Base-by-base conservation (phyloP, 176 grass and related monocot genomes). In the Eremochloa ophiuroides region DNA sequence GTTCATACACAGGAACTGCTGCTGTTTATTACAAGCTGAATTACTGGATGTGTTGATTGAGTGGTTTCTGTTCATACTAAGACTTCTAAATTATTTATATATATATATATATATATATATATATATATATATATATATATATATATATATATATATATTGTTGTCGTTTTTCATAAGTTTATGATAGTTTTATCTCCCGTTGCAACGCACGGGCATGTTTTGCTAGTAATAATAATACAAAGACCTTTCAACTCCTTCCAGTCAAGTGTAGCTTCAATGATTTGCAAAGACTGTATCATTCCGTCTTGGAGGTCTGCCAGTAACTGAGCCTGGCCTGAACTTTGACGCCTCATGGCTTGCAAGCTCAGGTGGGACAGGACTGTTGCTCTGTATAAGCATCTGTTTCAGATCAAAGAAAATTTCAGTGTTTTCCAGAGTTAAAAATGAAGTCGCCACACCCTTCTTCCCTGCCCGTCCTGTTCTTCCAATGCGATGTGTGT, bases 381-480 rank as follows among this genome's bases (percentile, higher is more conserved):
- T 97, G 74, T 94, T 94, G 86, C 90, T 97, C 70, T 97, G 95
- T 42, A 87, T 88, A 76, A 97, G 89, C 92, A 97, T 97, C 80
- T 97, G 92, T 84, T 97, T 98, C 81, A 98, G 86, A 83, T 94
- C 95, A 83, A 91, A 98, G 88, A 98, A 98, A 84, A 94, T 87
- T 16, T 89, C 95, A 55, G 68, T 85, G 69, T 94, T 91, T 5
- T 88, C 83, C 58, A 93, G 83, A 31, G 92, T 98, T 23, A 98
- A 71, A 89, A 98, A 98, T 20, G 95, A 91, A 50, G 95, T 94
- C 5, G 95, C 95, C 11, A 70, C 70, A 61, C 95, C 95, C 33
- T 91, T 98, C 82, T 94, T 98, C 83, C 95, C 95, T 62, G 92
- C 95, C 47, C 95, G 92, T 4, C 95, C 95, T 8, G 92, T 98